Conservation (phyloP, 1,284 basidiomycete genomes). For the Vanrija sp. region DNA sequence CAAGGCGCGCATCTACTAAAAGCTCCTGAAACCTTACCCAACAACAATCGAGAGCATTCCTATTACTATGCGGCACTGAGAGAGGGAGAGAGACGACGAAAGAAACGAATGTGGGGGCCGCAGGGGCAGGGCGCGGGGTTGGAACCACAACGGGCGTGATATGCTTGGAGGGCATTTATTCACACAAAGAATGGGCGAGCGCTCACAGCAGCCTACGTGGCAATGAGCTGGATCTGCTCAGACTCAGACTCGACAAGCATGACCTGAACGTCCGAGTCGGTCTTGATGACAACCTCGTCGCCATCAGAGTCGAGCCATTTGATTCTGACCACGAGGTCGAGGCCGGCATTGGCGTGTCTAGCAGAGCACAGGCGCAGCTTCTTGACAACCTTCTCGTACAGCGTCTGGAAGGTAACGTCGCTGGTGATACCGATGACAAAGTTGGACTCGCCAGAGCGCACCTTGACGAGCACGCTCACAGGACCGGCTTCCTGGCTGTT, state of each 20-base stretch:
- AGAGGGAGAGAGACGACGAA: background rate
- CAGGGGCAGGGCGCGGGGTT: too few relatives aligned
- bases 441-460: constrained; percentile 49
- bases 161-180: too few relatives aligned
- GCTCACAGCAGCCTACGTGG: background rate
- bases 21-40: background rate
- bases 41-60: constrained; percentile 1
- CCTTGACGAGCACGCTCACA: constrained; percentile 68
- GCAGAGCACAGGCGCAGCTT: constrained; percentile 87
- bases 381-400: constrained; percentile 83
- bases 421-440: constrained; percentile 86
- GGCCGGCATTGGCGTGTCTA: constrained; percentile 64
- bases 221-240: constrained; percentile 22
- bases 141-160: too few relatives aligned
- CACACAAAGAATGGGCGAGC: background rate
- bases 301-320: constrained; percentile 43
- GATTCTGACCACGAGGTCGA: constrained; percentile 58
- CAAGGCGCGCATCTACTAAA: background rate
- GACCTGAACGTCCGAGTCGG: constrained; percentile 41
- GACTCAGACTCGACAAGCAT: constrained; percentile 35
- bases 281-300: constrained; percentile 41
- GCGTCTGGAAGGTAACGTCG: constrained; percentile 67
- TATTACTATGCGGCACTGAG: background rate
- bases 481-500: constrained; percentile 21
- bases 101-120: background rate